These are phyloP conservation scores for Oryza rufipogon DNA, from an alignment of 176 grass and related monocot genomes.

Conservation along the genomic window DNA sequence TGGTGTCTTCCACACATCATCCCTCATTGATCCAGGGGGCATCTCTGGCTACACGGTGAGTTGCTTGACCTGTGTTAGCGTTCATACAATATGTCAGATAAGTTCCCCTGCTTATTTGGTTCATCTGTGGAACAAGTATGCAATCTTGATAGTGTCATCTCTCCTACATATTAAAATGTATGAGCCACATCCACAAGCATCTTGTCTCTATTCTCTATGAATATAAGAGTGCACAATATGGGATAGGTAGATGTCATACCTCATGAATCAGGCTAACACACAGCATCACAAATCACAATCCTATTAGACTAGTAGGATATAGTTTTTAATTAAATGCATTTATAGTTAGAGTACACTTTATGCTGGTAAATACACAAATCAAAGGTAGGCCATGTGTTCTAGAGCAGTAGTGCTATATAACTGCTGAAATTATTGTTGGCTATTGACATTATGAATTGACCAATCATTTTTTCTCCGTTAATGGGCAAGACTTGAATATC, in stretches of 20 bases:
- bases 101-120: slow-evolving; percentile 18
- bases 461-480: too few species aligned
- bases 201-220: slow-evolving; percentile 8
- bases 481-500: too few species aligned
- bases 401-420: neutral
- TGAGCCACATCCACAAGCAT: neutral
- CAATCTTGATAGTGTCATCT: neutral
- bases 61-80: neutral
- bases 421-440: neutral
- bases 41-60: slow-evolving; percentile 90
- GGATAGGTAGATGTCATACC: slow-evolving; percentile 10
- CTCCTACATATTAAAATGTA: slow-evolving; percentile 1
- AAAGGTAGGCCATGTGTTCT: neutral
- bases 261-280: neutral
- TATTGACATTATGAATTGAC: neutral
- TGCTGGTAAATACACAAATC: neutral
- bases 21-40: slow-evolving; percentile 90
- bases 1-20: slow-evolving; percentile 93
- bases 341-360: neutral
- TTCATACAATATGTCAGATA: slow-evolving; percentile 25
- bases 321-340: neutral
- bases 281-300: neutral
- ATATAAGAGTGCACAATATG: slow-evolving; percentile 12
- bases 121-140: neutral
- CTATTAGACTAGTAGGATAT: neutral